Evolutionary conservation across 441 rosid genomes (phyloP).

Genomic region (Gossypium laxum): DNA sequence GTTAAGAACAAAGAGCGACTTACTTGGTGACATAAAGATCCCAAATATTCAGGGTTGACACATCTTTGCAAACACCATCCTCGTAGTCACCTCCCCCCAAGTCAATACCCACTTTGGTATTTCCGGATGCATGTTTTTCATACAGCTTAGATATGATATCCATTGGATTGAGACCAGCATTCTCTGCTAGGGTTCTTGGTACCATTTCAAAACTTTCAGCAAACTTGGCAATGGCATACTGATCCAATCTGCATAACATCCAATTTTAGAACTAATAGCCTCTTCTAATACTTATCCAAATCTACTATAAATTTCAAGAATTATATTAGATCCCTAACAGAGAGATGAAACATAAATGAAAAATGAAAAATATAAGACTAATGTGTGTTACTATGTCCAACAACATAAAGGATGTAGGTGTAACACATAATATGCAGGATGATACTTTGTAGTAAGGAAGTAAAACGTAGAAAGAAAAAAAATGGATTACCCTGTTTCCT

Average conservation of each 20-base stretch:
- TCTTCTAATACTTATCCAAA: not conserved
- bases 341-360: not conserved
- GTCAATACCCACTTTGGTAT: slow-evolving; percentile 76
- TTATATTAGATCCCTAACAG: not conserved
- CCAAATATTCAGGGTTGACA: slow-evolving; percentile 59
- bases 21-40: slow-evolving; percentile 91
- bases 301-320: not conserved
- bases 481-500: slow-evolving; percentile 74
- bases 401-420: not conserved
- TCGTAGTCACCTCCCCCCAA: slow-evolving; percentile 75
- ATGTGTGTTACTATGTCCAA: not conserved
- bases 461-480: not conserved
- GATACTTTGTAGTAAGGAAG: not conserved
- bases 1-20: slow-evolving; percentile 15
- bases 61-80: slow-evolving; percentile 76
- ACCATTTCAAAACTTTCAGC: slow-evolving; percentile 99
- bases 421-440: not conserved
- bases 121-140: slow-evolving; percentile 89
- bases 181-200: slow-evolving; percentile 86
- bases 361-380: not conserved
- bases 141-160: slow-evolving; percentile 86
- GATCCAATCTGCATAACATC: slow-evolving; percentile 68
- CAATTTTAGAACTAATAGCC: not conserved
- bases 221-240: slow-evolving; percentile 87
- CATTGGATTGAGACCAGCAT: slow-evolving; percentile 95